Evolutionary conservation across 163 green algal species (phyloP), one percentile per base, ranked within the genome.

Genomic region (Chloromonas sp.): DNA sequence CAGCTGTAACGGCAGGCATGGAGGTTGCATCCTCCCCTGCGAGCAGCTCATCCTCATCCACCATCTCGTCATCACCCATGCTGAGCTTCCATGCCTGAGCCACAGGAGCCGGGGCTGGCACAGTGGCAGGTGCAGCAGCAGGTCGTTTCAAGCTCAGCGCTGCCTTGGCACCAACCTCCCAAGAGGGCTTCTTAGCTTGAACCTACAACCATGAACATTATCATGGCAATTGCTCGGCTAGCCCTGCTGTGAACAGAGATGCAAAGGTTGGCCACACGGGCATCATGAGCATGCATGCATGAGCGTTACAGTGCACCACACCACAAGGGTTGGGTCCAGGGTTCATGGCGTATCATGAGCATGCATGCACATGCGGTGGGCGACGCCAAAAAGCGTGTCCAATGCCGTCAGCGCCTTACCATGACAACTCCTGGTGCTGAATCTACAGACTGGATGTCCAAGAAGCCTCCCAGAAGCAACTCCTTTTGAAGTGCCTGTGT

Each of bases 31-130:
- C 96, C 71, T 95, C 93, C 81, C 96, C 94, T 60, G 92, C 95
- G 36, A 98, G 91, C 85, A 98, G 91, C 83, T 93, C 90, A 0
- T 95, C 93, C 1, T 98, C 95, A 83, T 98, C 95, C 71, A 95
- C 70, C 58, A 97, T 83, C 87, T 97, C 94, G n/a, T 93, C 89
- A 8, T 91, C 91, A 14, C 88, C 86, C 1, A 71, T 79, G 11
- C 14, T 85, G 79, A 96, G 81, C 70, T 83, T 89, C 93, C 93
- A 96, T 0, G 83, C 82, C 76, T 78, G 84, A 13, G 82, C 70
- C 36, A 71, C 71, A 58, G 62, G 58, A 8, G 85, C 70, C 1
- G 85, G 76, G 70, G 81, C 84, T 1, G 84, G 36, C 61, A 70
- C 77, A 3, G 82, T 58, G 2, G 84, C 84, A 2, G 85, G n/a